These are phyloP conservation scores for Colletotrichum tamarilloi DNA, from an alignment of 2,329 filamentous ascomycete genomes.

Conservation along the genomic window DNA sequence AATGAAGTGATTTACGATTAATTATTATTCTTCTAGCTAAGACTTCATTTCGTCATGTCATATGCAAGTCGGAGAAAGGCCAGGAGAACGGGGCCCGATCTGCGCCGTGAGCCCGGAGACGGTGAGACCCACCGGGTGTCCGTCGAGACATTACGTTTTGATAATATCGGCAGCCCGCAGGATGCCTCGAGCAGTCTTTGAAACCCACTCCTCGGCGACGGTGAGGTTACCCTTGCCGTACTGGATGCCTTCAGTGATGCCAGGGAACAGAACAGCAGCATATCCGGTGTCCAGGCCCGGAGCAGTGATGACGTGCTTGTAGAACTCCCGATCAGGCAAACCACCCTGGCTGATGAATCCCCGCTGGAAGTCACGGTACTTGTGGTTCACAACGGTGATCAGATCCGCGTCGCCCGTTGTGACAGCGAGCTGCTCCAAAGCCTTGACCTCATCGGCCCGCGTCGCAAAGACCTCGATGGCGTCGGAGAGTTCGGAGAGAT, in stretches of 20 bases:
- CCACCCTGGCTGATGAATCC: conserved; percentile 61
- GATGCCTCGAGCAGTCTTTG: conserved; percentile 48
- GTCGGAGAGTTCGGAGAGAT: conserved; percentile 49
- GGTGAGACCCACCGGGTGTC: no score
- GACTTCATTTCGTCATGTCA: no score
- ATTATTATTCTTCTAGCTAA: neutral
- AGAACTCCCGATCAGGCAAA: conserved; percentile 57
- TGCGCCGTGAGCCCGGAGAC: neutral
- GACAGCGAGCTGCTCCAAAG: conserved; percentile 45
- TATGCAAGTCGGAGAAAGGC: neutral
- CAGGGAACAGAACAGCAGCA: conserved; percentile 57
- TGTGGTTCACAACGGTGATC: conserved; percentile 54
- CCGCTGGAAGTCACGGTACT: conserved; percentile 60
- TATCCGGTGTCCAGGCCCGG: conserved; percentile 60
- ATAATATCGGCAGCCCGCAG: conserved; percentile 48
- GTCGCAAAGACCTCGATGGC: conserved; percentile 52
- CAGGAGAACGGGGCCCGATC: neutral
- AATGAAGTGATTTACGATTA: neutral
- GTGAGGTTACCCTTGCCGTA: conserved; percentile 56
- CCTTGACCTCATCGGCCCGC: conserved; percentile 46
- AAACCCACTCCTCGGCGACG: conserved; percentile 48
- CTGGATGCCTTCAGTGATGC: conserved; percentile 75
- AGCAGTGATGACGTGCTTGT: conserved; percentile 58
- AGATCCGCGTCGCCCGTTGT: conserved; percentile 42
- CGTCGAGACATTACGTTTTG: conserved; percentile 38